phyloP scores from a whole-genome alignment of 2,329 filamentous ascomycete species.

The Ambrosiella xylebori region DNA sequence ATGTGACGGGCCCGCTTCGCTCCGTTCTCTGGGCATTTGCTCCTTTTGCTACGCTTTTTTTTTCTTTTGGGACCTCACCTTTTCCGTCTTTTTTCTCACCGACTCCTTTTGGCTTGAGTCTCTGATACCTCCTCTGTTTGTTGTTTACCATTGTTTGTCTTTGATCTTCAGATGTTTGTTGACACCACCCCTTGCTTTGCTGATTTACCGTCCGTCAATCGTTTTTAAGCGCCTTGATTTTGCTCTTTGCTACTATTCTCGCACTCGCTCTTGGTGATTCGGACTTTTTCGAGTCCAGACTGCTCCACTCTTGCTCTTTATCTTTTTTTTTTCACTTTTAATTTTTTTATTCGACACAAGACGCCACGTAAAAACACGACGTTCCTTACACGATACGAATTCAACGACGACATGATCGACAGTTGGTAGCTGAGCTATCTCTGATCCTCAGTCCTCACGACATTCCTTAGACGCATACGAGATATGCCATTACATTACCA shows the following conservation, averaged over 20 bases:
- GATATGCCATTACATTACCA: not conserved
- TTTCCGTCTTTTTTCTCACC: not conserved
- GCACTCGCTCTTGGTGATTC: not conserved
- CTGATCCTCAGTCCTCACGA: slow-evolving; percentile 1
- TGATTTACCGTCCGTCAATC: not conserved
- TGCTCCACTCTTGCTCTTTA: not conserved
- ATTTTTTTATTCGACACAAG: slow-evolving; percentile 6
- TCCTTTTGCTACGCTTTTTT: not conserved
- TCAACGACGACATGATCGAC: not conserved
- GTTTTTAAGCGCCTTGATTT: slow-evolving; percentile 9
- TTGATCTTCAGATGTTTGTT: slow-evolving; percentile 1
- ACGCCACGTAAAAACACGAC: slow-evolving; percentile 11
- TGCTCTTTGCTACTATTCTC: slow-evolving; percentile 1
- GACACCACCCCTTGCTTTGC: not conserved
- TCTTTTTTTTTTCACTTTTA: not conserved
- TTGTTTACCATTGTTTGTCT: not conserved
- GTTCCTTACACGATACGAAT: slow-evolving; percentile 8
- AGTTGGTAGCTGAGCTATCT: not conserved
- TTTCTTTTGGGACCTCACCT: not conserved
- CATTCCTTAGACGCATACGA: slow-evolving; percentile 2
- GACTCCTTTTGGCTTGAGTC: not conserved
- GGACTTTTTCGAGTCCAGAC: not conserved
- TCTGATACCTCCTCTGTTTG: not conserved
- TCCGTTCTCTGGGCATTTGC: not conserved
- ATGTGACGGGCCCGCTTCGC: not conserved